Base-by-base conservation (phyloP, 1,284 basidiomycete genomes). In the Dichomitus squalens region DNA sequence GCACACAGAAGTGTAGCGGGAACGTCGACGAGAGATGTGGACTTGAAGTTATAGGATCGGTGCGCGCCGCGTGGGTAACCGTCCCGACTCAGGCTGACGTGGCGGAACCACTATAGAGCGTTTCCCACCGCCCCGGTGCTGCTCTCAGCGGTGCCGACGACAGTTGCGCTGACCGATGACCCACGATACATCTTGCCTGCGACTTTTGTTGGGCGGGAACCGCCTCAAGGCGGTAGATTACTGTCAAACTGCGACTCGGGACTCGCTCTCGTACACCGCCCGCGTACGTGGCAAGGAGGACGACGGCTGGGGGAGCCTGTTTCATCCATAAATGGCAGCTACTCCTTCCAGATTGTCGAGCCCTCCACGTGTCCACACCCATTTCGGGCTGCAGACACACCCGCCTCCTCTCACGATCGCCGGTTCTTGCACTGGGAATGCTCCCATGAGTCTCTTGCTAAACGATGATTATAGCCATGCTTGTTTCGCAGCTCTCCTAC, bases 91-190 rank as follows among this genome's bases (percentile, higher is more conserved):
- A 50, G 49, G 66, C 68, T 70, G 69, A 70, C 69, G 69, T 70
- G 69, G 69, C 68, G 59, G 58, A 61, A 60, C 60, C 36, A 57
- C 47, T 46, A 47, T 21, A 46, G 46, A 48, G 31, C 53, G 48
- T 51, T 69, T 70, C 69, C 63, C 68, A 70, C 64, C 60, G 64
- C 53, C 55, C 69, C 65, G 66, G 65, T 43, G 50, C 35, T 52
- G 63, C 43, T 36, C 41, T 55, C 50, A 51, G 48, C 61, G 63
- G 57, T 64, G 57, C 67, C 67, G 67, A 67, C 65, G 57, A 52
- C 41, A 43, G 34, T 53, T 14, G 46, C 52, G 55, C 51, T 48
- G 52, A 48, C 53, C 49, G 36, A 43, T 31, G 49, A 67, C 68
- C 61, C 67, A 68, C 67, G 64, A 52, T 53, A 53, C 47, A 57